Percentiles rank a stretch among this genome's conserved stretches.
phyloP scores from a whole-genome alignment of 495 filamentous ascomycete species.

The Neurospora africana region DNA sequence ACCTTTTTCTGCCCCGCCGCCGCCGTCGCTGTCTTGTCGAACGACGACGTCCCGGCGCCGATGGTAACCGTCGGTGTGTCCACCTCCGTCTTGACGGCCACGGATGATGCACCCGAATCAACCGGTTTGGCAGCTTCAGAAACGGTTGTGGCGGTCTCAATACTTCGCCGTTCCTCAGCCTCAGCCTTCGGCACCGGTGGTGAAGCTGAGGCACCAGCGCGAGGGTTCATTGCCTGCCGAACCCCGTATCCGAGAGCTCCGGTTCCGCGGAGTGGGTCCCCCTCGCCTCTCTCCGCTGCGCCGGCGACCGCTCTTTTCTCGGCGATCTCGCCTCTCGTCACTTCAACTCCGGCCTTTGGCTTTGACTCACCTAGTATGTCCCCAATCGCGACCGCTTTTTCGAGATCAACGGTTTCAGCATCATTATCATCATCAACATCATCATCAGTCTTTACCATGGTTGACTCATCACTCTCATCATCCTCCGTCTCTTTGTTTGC shows the following conservation, averaged over 20 bases:
- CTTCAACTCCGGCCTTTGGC: neutral
- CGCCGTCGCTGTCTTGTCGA: neutral
- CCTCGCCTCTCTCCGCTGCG: neutral
- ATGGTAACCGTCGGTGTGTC: neutral
- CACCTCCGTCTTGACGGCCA: constrained; percentile 1
- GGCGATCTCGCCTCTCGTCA: neutral
- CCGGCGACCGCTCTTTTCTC: neutral
- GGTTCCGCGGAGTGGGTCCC: neutral
- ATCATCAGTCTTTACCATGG: neutral
- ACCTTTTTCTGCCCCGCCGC: neutral
- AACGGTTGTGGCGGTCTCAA: neutral
- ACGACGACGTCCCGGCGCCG: neutral
- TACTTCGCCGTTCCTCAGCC: neutral
- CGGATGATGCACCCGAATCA: neutral
- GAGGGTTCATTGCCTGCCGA: neutral
- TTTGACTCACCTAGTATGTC: neutral
- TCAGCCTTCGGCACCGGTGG: neutral
- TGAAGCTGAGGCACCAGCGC: neutral
- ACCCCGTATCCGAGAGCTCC: neutral
- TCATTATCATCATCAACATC: neutral
- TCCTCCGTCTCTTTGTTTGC: constrained; percentile 1
- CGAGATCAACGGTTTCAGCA: neutral
- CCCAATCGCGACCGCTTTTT: neutral
- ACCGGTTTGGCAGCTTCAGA: neutral
- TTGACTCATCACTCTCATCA: neutral